Evolutionary conservation across 208 protist genomes (phyloP), one percentile per base, ranked within the genome.

Genomic region (Acanthamoeba healyi): DNA sequence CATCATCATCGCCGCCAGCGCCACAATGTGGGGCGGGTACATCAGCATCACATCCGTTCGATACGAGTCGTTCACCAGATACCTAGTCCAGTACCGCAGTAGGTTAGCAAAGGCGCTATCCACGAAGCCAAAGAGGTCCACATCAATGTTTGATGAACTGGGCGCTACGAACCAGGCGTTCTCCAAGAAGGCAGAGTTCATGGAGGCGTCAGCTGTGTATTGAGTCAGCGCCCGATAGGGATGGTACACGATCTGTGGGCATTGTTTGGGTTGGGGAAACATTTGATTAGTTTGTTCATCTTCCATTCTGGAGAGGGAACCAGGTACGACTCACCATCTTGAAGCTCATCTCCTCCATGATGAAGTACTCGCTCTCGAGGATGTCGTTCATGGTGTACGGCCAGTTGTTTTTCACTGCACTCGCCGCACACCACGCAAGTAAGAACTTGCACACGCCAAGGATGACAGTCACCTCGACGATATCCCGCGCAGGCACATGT

Each of bases 311-410:
- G 44, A 15, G 44, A 49, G 7, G 44, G 12, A 49, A 49, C 44
- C 54, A 61, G n/a, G 63, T 9, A 17, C 63, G 36, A 44, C 61
- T 6, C 24, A 70, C 82, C 82, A 90, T 90, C 24, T 90, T 72
- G 22, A 90, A 90, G 58, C 70, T 49, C 82, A 90, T 90, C 58
- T 90, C 82, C 24, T 90, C 82, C 58, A 90, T 90, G 82, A 90
- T 90, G 54, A 72, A 90, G 58, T 90, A 90, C 54, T 90, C 82
- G 32, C 54, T 70, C 26, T 90, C 82, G 10, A 90, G 58, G 24
- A 90, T 70, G 29, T 90, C 82, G 58, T 70, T 70, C 82, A 90
- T 90, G 26, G 54, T 42, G 82, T 90, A 90, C 24, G 82, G 82
- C 82, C 82, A 90, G 24, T 90, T 90, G 58, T 70, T 63, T 15